A percentile compares a stretch with the other conserved stretches of the same genome.
Conservation (phyloP, 163 green algal genomes). For the Scenedesmus sp. region DNA sequence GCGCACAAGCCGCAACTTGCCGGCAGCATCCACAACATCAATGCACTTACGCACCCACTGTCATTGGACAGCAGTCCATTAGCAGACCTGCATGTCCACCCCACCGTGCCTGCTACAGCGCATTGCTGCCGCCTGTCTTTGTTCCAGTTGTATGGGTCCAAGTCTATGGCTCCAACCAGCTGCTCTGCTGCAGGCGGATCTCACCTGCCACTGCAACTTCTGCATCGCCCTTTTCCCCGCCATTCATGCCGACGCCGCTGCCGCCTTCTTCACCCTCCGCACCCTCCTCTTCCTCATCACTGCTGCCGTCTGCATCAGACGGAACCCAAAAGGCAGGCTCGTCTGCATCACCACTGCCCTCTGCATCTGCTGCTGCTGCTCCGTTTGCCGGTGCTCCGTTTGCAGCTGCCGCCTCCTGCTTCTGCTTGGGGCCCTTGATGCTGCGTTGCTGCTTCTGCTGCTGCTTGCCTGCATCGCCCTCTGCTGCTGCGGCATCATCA, state of each 20-base stretch:
- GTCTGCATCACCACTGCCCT: slow-evolving; percentile 19
- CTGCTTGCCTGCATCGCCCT: not conserved
- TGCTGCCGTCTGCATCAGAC: slow-evolving; percentile 3
- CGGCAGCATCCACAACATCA: not conserved
- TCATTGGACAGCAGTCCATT: too few relatives aligned
- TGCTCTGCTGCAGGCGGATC: not conserved
- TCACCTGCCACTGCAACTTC: not conserved
- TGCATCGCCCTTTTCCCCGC: slow-evolving; percentile 14
- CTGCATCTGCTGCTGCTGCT: slow-evolving; percentile 20
- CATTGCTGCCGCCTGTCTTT: not conserved
- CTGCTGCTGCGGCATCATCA: slow-evolving; percentile 11
- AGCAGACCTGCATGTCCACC: too few relatives aligned
- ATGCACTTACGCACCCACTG: too few relatives aligned
- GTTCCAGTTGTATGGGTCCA: too few relatives aligned
- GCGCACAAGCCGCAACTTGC: not conserved
- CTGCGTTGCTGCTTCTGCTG: slow-evolving; percentile 31
- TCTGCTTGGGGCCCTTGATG: slow-evolving; percentile 16
- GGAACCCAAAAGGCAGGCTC: slow-evolving; percentile 17
- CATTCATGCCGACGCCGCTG: slow-evolving; percentile 25
- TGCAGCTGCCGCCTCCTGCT: slow-evolving; percentile 4
- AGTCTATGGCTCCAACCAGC: not conserved
- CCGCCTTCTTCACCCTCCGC: not conserved
- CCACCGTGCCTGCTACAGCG: not conserved
- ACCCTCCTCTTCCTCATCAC: not conserved
- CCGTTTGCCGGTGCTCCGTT: not conserved